Conservation (phyloP, 768 basidiomycete genomes). For the Neoboletus brunneissimus region DNA sequence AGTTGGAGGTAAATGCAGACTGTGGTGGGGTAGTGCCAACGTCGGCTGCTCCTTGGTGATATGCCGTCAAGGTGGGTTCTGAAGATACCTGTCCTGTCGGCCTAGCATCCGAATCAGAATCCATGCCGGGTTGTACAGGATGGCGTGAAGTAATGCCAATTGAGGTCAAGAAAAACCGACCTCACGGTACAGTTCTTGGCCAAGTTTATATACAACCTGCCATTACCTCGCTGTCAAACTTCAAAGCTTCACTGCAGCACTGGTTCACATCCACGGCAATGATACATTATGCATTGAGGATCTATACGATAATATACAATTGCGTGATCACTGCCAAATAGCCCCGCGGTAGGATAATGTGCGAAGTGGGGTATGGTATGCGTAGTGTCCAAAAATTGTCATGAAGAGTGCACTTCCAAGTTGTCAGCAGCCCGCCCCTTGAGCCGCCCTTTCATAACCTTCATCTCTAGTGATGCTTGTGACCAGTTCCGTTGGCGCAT, state of each 20-base stretch:
- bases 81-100: constrained; percentile 11
- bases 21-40: constrained; percentile 3
- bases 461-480: constrained; percentile 7
- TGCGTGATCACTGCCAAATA: constrained; percentile 4
- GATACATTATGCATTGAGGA: constrained; percentile 6
- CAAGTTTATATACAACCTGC: neutral
- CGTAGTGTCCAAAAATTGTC: constrained; percentile 3
- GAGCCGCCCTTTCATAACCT: neutral
- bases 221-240: neutral
- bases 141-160: neutral
- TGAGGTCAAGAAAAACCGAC: neutral
- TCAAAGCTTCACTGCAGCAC: neutral
- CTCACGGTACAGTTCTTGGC: neutral
- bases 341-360: constrained; percentile 5
- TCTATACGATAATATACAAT: constrained; percentile 16
- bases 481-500: constrained; percentile 20
- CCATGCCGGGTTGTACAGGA: constrained; percentile 17
- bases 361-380: neutral
- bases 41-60: constrained; percentile 15
- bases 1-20: constrained; percentile 6
- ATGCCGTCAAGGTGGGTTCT: constrained; percentile 12
- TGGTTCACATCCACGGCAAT: neutral
- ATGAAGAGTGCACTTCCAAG: constrained; percentile 1
- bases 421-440: constrained; percentile 1
- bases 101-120: constrained; percentile 11